These are phyloP conservation scores for Komagataella phaffii DNA, from an alignment of 805 yeast species.

Conservation along the genomic window DNA sequence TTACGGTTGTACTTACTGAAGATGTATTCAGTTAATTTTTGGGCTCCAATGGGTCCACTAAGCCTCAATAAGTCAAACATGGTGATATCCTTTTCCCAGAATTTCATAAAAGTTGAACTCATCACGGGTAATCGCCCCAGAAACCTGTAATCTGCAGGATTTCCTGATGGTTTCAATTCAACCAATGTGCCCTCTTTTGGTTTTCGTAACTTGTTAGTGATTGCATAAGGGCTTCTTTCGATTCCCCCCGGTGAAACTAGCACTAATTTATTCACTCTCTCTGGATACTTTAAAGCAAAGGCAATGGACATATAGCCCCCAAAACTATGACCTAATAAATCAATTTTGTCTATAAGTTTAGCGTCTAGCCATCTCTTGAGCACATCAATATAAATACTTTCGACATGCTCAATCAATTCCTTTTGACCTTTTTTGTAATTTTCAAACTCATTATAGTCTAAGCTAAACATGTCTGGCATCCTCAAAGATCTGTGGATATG, in stretches of 20 bases:
- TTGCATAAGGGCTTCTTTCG: conserved; percentile 52
- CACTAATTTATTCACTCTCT: conserved; percentile 36
- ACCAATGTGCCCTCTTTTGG: conserved; percentile 11
- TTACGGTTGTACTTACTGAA: conserved; percentile 16
- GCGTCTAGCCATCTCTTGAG: conserved; percentile 52
- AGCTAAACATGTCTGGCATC: conserved; percentile 9
- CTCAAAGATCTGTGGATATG: conserved; percentile 12
- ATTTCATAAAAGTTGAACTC: conserved; percentile 16
- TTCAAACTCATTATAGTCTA: conserved; percentile 11
- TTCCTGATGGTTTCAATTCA: conserved; percentile 21
- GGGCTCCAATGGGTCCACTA: conserved; percentile 24
- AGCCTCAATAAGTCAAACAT: conserved; percentile 34
- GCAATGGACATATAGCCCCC: conserved; percentile 66
- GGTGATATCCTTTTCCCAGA: conserved; percentile 29
- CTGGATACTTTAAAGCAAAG: conserved; percentile 47
- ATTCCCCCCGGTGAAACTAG: conserved; percentile 71
- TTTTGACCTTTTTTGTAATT: conserved; percentile 21
- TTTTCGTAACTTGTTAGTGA: conserved; percentile 19
- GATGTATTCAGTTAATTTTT: conserved; percentile 13
- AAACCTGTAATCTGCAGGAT: conserved; percentile 30
- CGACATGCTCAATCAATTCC: conserved; percentile 30
- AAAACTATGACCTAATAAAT: conserved; percentile 62
- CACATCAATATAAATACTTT: conserved; percentile 40
- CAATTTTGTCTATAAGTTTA: conserved; percentile 37
- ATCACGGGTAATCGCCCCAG: conserved; percentile 32